Conservation (phyloP, 345 rosid genomes). For the Carallia pectinifolia region DNA sequence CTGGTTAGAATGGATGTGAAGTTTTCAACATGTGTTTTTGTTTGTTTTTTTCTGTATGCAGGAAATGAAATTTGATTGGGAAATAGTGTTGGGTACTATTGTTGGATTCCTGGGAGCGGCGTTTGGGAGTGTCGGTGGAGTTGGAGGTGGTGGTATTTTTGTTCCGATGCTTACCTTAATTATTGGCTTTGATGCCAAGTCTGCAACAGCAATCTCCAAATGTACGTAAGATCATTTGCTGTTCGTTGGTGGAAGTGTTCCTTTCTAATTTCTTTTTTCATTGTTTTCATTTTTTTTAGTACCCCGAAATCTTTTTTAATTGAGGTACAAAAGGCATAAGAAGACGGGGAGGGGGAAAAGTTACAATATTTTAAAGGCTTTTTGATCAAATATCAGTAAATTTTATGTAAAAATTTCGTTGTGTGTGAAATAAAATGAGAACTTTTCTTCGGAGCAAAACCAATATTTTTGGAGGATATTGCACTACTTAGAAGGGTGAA, state of each 20-base stretch:
- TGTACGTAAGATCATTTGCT: conserved; percentile 26
- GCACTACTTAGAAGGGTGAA: too few relatives aligned
- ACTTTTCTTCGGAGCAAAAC: too few relatives aligned
- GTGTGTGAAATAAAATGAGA: too few relatives aligned
- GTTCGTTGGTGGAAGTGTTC: neutral
- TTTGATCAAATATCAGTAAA: too few relatives aligned
- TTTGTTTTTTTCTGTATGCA: conserved; percentile 16
- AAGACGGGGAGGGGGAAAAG: neutral
- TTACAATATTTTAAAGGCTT: too few relatives aligned
- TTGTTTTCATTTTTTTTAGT: neutral
- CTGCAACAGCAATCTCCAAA: conserved; percentile 55
- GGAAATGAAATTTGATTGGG: conserved; percentile 51
- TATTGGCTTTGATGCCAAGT: conserved; percentile 50
- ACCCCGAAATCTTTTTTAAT: neutral
- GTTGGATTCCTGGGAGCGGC: conserved; percentile 53
- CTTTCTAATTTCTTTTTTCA: neutral
- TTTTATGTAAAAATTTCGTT: too few relatives aligned
- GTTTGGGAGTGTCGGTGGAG: conserved; percentile 54
- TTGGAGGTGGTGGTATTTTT: conserved; percentile 54
- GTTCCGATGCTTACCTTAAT: conserved; percentile 52
- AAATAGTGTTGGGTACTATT: conserved; percentile 38
- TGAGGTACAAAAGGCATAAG: neutral
- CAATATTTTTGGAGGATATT: too few relatives aligned
- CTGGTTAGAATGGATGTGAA: neutral
- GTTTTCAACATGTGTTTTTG: neutral